A percentile compares a stretch with the other conserved stretches of the same genome.
Conservation (phyloP, 2,329 filamentous ascomycete genomes). For the Alternaria triticina region DNA sequence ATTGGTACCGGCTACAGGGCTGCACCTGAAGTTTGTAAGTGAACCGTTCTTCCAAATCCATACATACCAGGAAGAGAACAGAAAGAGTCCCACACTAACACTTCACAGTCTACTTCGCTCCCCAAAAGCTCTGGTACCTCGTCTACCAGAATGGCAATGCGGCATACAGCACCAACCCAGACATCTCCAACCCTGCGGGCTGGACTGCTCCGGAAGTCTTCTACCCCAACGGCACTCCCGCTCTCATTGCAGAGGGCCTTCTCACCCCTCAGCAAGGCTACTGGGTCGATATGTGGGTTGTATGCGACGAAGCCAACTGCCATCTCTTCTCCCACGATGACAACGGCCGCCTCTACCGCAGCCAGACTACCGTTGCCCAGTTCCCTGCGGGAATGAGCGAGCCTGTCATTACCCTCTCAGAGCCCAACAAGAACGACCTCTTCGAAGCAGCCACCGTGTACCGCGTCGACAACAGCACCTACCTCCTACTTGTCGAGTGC, state of each 20-base stretch:
- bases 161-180: conserved; percentile 51
- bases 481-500: conserved; percentile 51
- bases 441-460: conserved; percentile 52
- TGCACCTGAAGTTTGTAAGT: conserved; percentile 47
- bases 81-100: neutral
- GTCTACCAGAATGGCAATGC: conserved; percentile 54
- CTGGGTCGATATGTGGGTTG: conserved; percentile 55
- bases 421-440: conserved; percentile 35
- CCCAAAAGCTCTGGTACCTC: conserved; percentile 53
- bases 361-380: conserved; percentile 40
- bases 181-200: conserved; percentile 50
- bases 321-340: conserved; percentile 53
- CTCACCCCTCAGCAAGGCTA: conserved; percentile 36
- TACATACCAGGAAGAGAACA: neutral
- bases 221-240: conserved; percentile 41
- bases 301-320: conserved; percentile 48
- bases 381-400: conserved; percentile 49
- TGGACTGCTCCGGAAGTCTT: conserved; percentile 50
- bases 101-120: conserved; percentile 46
- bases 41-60: neutral
- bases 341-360: conserved; percentile 52
- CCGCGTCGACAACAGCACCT: conserved; percentile 35
- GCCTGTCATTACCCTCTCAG: conserved; percentile 44
- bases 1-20: conserved; percentile 52
- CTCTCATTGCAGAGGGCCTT: conserved; percentile 42